These are phyloP conservation scores for Euclidium syriacum DNA, from an alignment of 345 rosid species.

Conservation along the genomic window DNA sequence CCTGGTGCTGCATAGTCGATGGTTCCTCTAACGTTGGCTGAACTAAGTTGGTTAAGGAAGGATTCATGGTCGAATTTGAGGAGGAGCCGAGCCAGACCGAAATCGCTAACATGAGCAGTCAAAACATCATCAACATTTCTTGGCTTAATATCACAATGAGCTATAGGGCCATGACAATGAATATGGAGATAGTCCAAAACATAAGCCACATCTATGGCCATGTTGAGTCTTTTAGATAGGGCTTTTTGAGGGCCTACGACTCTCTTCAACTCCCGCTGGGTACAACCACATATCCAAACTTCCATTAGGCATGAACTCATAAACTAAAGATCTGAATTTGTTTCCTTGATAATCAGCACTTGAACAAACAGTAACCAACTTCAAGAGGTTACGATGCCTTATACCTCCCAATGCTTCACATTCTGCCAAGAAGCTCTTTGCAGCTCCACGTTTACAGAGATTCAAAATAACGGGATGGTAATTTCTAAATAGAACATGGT, in stretches of 20 bases:
- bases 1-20: slow-evolving; percentile 27
- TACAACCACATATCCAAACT: no score
- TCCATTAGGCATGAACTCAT: no score
- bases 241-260: no score
- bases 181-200: slow-evolving; percentile 13
- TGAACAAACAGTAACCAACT: slow-evolving; percentile 27
- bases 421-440: slow-evolving; percentile 36
- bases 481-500: no score
- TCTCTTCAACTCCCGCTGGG: no score
- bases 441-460: no score
- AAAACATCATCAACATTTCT: no score
- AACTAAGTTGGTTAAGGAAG: neutral
- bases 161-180: neutral
- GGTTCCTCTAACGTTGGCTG: slow-evolving; percentile 18
- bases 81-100: no score
- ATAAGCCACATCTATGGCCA: no score
- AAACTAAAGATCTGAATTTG: neutral
- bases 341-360: slow-evolving; percentile 21
- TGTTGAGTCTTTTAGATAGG: no score
- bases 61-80: slow-evolving; percentile 3
- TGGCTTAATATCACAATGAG: slow-evolving; percentile 27
- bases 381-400: slow-evolving; percentile 34
- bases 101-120: no score
- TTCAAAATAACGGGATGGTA: no score
- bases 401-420: slow-evolving; percentile 29